A percentile compares a stretch with the other conserved stretches of the same genome.
Conservation (phyloP, 495 filamentous ascomycete species). For the Penicillium simplicissimum region DNA sequence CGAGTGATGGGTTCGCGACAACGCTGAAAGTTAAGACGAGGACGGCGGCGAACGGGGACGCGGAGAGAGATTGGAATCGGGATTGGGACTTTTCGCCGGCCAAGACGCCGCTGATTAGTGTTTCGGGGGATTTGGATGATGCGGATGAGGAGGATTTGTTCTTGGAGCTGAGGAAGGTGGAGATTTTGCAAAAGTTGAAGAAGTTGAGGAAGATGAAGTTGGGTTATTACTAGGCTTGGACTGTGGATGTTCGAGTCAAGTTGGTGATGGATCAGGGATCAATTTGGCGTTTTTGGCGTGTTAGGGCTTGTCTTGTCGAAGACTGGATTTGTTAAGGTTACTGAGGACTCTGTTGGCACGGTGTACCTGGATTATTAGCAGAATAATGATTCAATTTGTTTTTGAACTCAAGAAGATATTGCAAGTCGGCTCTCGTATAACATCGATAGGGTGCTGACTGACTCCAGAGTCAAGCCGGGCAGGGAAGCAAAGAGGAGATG, state of each 20-base stretch:
- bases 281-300: neutral
- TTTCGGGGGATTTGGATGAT: slow-evolving; percentile 36
- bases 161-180: slow-evolving; percentile 41
- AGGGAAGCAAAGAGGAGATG: neutral
- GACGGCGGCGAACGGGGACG: slow-evolving; percentile 15
- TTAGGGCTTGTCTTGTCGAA: neutral
- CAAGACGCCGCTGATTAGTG: slow-evolving; percentile 23
- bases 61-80: neutral
- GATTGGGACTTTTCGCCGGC: slow-evolving; percentile 17
- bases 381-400: neutral
- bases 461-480: neutral
- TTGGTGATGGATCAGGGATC: neutral
- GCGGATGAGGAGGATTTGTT: slow-evolving; percentile 46
- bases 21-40: slow-evolving; percentile 14
- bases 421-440: neutral
- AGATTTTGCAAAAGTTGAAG: slow-evolving; percentile 46
- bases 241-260: neutral
- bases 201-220: slow-evolving; percentile 32
- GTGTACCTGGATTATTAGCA: neutral
- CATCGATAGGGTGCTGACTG: neutral
- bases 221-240: slow-evolving; percentile 19
- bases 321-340: neutral
- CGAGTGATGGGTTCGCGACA: neutral
- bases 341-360: neutral
- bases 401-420: neutral